Conservation (phyloP, 2,329 filamentous ascomycete genomes). For the Colletotrichum tofieldiae region DNA sequence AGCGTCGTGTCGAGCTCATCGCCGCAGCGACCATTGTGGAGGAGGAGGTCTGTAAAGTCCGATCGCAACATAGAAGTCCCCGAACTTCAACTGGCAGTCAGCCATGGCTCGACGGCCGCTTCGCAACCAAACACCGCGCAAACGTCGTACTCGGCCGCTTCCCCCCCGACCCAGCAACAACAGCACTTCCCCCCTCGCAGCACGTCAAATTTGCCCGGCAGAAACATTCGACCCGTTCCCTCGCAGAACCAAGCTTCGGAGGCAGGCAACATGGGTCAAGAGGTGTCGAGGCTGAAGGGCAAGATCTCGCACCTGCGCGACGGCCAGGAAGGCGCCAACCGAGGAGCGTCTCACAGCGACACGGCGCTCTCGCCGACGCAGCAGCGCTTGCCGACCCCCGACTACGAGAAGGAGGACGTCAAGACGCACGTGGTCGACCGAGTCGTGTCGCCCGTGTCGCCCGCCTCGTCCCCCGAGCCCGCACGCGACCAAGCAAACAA, state of each 20-base stretch:
- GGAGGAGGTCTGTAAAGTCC: conserved; percentile 65
- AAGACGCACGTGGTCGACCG: conserved; percentile 55
- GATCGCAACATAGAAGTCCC: conserved; percentile 64
- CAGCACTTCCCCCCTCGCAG: conserved; percentile 25
- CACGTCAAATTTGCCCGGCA: conserved; percentile 48
- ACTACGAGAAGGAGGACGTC: conserved; percentile 63
- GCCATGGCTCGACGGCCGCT: conserved; percentile 66
- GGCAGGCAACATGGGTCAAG: conserved; percentile 52
- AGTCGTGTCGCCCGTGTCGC: conserved; percentile 61
- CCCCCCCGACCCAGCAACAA: conserved; percentile 24
- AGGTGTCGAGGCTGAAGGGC: conserved; percentile 51
- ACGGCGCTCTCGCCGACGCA: conserved; percentile 44
- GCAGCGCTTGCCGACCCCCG: conserved; percentile 64
- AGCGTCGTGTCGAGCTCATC: conserved; percentile 47
- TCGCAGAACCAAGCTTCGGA: conserved; percentile 22
- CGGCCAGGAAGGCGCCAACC: conserved; percentile 25
- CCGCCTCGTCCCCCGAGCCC: conserved; percentile 61
- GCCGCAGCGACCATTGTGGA: conserved; percentile 60
- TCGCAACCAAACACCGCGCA: conserved; percentile 44
- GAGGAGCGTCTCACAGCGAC: conserved; percentile 41
- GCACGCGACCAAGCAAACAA: conserved; percentile 42
- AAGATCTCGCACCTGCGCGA: conserved; percentile 32
- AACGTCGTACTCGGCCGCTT: conserved; percentile 25
- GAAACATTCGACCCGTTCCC: conserved; percentile 48
- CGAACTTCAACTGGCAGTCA: conserved; percentile 64